A percentile compares a stretch with the other conserved stretches of the same genome.
Conservation (phyloP, 2,329 filamentous ascomycete species). For the Stagonosporopsis cucurbitacearum region DNA sequence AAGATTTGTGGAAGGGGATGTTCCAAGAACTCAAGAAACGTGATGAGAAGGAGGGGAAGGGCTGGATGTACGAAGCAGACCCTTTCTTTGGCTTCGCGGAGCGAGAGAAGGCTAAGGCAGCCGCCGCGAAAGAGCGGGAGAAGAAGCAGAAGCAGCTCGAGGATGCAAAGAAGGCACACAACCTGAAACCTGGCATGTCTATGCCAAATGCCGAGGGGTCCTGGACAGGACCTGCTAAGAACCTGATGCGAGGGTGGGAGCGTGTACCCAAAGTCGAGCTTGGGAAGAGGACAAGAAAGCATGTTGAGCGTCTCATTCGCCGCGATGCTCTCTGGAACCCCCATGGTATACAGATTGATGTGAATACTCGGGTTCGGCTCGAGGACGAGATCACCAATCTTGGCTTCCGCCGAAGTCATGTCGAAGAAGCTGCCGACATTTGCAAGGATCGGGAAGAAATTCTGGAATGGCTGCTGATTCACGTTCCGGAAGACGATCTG, state of each 20-base stretch:
- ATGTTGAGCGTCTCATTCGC: constrained; percentile 81
- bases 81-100: constrained; percentile 84
- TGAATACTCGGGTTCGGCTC: constrained; percentile 63
- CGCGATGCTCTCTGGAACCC: constrained; percentile 87
- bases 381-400: constrained; percentile 77
- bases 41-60: constrained; percentile 77
- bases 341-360: constrained; percentile 70
- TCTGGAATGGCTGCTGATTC: constrained; percentile 93
- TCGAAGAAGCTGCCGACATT: constrained; percentile 83
- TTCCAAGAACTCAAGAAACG: constrained; percentile 82
- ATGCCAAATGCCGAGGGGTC: constrained; percentile 36
- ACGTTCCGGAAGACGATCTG: constrained; percentile 97
- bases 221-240: constrained; percentile 42
- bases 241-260: constrained; percentile 76
- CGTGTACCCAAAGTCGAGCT: constrained; percentile 91
- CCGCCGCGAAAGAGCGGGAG: constrained; percentile 78
- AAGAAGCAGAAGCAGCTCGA: constrained; percentile 65
- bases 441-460: constrained; percentile 93
- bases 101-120: constrained; percentile 76
- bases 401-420: constrained; percentile 87
- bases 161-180: constrained; percentile 68
- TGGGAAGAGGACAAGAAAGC: constrained; percentile 78
- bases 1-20: constrained; percentile 85
- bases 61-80: constrained; percentile 94
- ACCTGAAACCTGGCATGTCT: constrained; percentile 46